These are phyloP conservation scores for Acanthamoeba healyi DNA, from an alignment of 208 protist genomes.

Conservation along the genomic window DNA sequence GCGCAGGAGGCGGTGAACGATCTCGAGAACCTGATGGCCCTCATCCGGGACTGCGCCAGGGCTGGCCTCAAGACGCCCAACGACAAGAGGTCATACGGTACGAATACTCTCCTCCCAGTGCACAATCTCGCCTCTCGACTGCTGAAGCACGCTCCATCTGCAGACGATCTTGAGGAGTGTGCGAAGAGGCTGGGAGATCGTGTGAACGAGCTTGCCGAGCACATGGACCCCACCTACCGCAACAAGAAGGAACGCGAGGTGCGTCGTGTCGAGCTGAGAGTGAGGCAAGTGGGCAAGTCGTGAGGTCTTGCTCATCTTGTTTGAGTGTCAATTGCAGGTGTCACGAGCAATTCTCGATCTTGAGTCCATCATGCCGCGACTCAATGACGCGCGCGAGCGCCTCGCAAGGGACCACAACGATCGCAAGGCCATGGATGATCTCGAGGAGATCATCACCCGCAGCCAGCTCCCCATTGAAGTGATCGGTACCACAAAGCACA, in stretches of 20 bases:
- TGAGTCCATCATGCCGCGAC: background rate
- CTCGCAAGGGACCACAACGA: background rate
- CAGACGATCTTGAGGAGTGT: conserved; percentile 35
- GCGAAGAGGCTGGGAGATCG: background rate
- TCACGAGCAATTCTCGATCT: background rate
- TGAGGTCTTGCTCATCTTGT: too few species aligned
- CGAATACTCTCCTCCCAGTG: background rate
- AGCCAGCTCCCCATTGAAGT: conserved; percentile 16
- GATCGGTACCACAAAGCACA: background rate
- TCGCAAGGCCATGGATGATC: conserved; percentile 16
- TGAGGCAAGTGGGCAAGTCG: background rate
- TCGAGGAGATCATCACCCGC: conserved; percentile 22
- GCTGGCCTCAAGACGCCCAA: background rate
- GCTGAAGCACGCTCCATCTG: too few species aligned
- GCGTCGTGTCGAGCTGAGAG: too few species aligned
- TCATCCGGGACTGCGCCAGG: background rate
- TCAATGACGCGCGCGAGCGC: background rate
- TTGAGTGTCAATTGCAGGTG: background rate
- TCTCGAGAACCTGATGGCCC: conserved; percentile 8
- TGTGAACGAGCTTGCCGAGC: conserved; percentile 1
- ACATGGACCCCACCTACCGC: conserved; percentile 25
- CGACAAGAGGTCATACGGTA: background rate
- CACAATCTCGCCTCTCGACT: too few species aligned
- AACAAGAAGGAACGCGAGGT: conserved; percentile 41
- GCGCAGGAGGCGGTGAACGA: conserved; percentile 56